Base-by-base conservation (phyloP, 1,139 yeast species). In the Taphrina wiesneri region DNA sequence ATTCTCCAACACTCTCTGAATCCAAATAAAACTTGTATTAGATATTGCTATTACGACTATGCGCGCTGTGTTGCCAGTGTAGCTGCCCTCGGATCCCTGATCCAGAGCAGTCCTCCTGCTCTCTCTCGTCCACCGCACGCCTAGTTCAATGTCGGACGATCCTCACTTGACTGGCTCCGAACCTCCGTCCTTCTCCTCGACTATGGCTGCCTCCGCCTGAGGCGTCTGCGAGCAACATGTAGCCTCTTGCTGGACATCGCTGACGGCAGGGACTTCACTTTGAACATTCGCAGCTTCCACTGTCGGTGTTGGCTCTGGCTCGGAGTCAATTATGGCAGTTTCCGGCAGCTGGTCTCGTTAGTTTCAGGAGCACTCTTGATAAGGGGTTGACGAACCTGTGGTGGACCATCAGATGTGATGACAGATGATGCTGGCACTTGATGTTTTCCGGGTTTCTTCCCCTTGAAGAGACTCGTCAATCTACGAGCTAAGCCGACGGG, bases 391-490 rank as follows among this genome's bases (percentile, higher is more conserved):
- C 36, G 19, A n/a, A 52, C 56, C 56, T 52, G 56, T 5, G 56
- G 56, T 21, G 56, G 56, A 9, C 45, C 45, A 7, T 30, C 28
- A 19, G 56, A 52, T 30, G 56, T 52, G 11, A 32, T 26, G 9
- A 13, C 30, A 17, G 56, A 2, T 9, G 45, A 21, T 15, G 41
- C 28, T 2, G 56, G 30, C 7, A 19, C 45, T 17, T 32, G 56
- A 7, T 23, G 36, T 19, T 52, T 52, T 9, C 39, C 41, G 6
- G 25, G 26, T 17, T 34, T 52, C 36, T 39, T 54, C 13, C 15
- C 26, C 21, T 32, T 54, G 59, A 54, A 54, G 7, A 54, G 17
- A 26, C 47, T 25, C 21, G 59, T 54, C 32, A 54, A 25, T 23
- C 49, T 15, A 21, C 49, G 59, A 25, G 36, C 47, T 9, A 54